Percentiles rank a stretch among this genome's conserved stretches.
Evolutionary conservation across 2,329 filamentous ascomycete species (phyloP).

Genomic region (Basipetospora chlamydospora): DNA sequence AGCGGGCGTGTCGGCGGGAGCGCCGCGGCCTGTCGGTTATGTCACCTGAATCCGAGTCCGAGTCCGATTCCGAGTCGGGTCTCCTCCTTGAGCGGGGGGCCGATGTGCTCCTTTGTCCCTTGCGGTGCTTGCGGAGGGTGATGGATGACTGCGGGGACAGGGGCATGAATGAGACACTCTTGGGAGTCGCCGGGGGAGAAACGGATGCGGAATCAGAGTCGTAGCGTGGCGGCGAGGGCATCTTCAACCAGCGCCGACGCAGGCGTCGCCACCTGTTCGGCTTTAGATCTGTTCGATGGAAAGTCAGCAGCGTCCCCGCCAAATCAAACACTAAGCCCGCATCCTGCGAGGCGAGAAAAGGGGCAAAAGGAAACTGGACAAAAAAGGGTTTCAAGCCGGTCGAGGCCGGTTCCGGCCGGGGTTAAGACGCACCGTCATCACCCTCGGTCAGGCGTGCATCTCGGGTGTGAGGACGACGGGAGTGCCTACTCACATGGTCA

Average conservation of each 20-base stretch:
- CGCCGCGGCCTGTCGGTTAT: not conserved
- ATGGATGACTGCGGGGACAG: constrained; percentile 26
- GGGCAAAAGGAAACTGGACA: too few relatives aligned
- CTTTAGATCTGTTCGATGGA: not conserved
- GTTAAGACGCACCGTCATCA: constrained; percentile 4
- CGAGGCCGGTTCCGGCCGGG: not conserved
- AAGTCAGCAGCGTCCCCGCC: too few relatives aligned
- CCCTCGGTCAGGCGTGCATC: constrained; percentile 2
- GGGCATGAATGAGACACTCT: constrained; percentile 32
- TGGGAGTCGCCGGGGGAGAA: constrained; percentile 13
- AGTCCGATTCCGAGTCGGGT: not conserved
- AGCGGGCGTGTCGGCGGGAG: constrained; percentile 16
- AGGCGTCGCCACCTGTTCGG: too few relatives aligned
- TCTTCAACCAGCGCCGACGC: too few relatives aligned
- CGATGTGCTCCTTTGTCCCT: constrained; percentile 1
- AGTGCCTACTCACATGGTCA: constrained; percentile 29
- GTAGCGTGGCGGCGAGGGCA: too few relatives aligned
- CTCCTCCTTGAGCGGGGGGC: too few relatives aligned
- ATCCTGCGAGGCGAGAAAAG: too few relatives aligned
- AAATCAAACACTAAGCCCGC: too few relatives aligned
- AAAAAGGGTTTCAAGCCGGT: too few relatives aligned
- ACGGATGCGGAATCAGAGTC: too few relatives aligned
- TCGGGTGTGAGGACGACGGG: constrained; percentile 12
- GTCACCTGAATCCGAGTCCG: not conserved
- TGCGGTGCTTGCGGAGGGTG: constrained; percentile 1